Conservation (phyloP, 208 protist genomes). For the Acanthamoeba healyi region DNA sequence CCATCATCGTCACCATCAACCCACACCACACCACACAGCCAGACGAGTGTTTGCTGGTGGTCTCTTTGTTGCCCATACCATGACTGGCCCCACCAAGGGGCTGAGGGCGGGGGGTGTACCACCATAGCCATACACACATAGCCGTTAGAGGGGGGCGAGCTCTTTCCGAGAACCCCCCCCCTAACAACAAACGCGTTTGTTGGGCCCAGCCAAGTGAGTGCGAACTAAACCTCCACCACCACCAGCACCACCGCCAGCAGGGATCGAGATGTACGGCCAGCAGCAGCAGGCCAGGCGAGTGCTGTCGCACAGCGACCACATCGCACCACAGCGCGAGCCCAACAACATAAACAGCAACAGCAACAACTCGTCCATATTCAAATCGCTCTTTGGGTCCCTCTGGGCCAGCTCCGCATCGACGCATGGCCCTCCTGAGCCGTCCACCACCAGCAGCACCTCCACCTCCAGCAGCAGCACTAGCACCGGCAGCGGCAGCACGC, state of each 20-base stretch:
- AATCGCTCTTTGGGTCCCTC: slow-evolving; percentile 42
- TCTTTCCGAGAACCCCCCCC: no score
- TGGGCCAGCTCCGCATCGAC: no score
- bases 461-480: neutral
- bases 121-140: no score
- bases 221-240: no score
- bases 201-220: no score
- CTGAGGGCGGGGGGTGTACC: no score
- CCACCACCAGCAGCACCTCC: neutral
- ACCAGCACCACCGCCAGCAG: neutral
- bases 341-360: neutral
- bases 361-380: neutral
- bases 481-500: neutral
- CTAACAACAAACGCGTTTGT: no score
- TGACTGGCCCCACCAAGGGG: no score
- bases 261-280: no score
- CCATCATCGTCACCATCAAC: neutral
- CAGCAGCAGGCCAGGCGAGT: neutral
- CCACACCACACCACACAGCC: neutral
- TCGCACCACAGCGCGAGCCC: neutral
- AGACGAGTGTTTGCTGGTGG: no score
- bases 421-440: neutral
- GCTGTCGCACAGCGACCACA: neutral
- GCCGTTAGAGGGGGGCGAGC: no score
- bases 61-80: no score